Evolutionary conservation across 257 asterid species (phyloP).

Genomic region (Solanum okadae): DNA sequence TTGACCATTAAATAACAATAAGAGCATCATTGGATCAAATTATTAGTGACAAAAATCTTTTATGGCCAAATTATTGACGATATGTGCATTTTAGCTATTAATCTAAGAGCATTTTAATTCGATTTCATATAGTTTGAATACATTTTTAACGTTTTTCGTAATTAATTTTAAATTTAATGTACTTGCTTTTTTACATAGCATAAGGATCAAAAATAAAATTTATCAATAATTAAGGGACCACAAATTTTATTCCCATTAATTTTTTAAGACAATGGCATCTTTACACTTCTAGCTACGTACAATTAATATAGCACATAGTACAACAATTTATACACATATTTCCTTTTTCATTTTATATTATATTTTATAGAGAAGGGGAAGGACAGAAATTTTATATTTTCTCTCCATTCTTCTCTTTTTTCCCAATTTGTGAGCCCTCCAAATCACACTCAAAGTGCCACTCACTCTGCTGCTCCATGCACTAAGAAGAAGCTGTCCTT

Average conservation of each 20-base stretch:
- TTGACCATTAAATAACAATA: not conserved
- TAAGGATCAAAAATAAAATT: not conserved
- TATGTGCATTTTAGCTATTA: not conserved
- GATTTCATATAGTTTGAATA: not conserved
- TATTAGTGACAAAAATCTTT: not conserved
- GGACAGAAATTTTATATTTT: not conserved
- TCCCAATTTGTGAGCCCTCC: not conserved
- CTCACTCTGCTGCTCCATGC: not conserved
- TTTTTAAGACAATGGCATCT: not conserved
- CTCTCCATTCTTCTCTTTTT: not conserved
- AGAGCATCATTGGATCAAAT: not conserved
- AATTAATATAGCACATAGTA: not conserved
- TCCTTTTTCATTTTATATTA: not conserved
- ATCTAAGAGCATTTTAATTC: not conserved
- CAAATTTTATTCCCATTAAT: not conserved
- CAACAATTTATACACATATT: not conserved
- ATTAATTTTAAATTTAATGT: not conserved
- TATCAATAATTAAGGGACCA: not conserved
- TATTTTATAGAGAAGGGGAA: not conserved
- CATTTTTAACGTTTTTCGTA: fast-evolving
- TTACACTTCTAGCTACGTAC: not conserved
- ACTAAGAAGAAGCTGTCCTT: not conserved
- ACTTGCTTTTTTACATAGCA: not conserved
- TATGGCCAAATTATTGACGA: not conserved
- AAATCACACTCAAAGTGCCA: not conserved